A percentile compares a stretch with the other conserved stretches of the same genome.
phyloP scores from a whole-genome alignment of 352 stramenopile genomes.

The Phytophthora capsici region DNA sequence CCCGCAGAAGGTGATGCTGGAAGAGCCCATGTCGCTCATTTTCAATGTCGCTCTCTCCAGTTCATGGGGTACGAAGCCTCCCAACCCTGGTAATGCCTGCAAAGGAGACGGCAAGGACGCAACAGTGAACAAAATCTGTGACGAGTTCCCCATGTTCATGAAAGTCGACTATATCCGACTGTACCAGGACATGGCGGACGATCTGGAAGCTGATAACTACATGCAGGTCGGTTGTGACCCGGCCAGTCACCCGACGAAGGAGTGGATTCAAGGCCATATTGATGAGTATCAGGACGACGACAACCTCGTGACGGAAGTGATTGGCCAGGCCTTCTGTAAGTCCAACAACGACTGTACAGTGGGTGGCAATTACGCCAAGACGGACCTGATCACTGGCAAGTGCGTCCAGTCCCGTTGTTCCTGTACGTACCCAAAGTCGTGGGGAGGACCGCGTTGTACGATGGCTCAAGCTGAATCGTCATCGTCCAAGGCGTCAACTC shows the following conservation, averaged over 20 bases:
- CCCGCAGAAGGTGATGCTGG: constrained; percentile 87
- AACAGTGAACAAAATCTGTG: constrained; percentile 62
- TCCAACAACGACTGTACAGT: constrained; percentile 54
- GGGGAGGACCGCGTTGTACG: constrained; percentile 64
- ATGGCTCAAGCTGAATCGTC: constrained; percentile 35
- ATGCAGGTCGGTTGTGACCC: constrained; percentile 56
- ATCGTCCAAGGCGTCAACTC: constrained; percentile 26
- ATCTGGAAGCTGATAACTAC: constrained; percentile 34
- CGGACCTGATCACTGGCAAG: constrained; percentile 40
- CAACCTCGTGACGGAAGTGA: constrained; percentile 44
- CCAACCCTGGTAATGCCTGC: constrained; percentile 29
- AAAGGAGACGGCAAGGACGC: constrained; percentile 35
- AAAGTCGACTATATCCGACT: constrained; percentile 89
- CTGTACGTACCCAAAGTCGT: constrained; percentile 51
- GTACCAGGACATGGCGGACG: constrained; percentile 72
- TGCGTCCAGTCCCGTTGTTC: constrained; percentile 54
- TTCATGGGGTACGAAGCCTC: constrained; percentile 54
- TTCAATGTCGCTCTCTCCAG: constrained; percentile 93
- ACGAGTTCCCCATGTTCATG: constrained; percentile 63
- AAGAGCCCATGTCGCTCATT: constrained; percentile 93
- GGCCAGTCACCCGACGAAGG: constrained; percentile 41
- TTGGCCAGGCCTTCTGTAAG: constrained; percentile 49
- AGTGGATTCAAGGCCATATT: constrained; percentile 52
- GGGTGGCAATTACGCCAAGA: constrained; percentile 36
- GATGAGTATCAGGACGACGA: constrained; percentile 56